phyloP scores from a whole-genome alignment of 441 rosid species.

The Breynia disticha region DNA sequence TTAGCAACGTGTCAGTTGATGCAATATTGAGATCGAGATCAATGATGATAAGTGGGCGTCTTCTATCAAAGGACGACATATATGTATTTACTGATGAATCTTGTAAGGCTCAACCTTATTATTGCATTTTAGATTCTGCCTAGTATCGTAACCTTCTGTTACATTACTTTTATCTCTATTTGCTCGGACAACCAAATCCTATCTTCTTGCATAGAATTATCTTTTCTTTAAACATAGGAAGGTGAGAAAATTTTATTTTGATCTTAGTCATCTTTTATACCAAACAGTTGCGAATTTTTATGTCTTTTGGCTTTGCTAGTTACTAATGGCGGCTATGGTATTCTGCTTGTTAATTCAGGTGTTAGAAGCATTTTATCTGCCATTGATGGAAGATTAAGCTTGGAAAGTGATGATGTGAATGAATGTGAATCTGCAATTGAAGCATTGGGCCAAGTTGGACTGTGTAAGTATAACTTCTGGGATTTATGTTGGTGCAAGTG shows the following conservation, averaged over 20 bases:
- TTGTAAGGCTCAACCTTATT: slow-evolving; percentile 33
- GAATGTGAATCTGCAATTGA: slow-evolving; percentile 78
- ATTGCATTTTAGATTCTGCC: neutral
- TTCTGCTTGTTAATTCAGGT: slow-evolving; percentile 36
- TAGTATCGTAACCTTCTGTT: neutral
- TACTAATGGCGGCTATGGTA: too few species aligned
- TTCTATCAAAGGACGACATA: slow-evolving; percentile 51
- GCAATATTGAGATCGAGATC: slow-evolving; percentile 64
- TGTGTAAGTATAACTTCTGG: slow-evolving; percentile 40
- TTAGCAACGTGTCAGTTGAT: slow-evolving; percentile 45
- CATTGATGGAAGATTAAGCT: slow-evolving; percentile 48
- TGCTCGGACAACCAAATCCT: neutral
- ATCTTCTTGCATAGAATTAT: too few species aligned
- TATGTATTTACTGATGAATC: slow-evolving; percentile 43
- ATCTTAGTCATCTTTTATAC: too few species aligned
- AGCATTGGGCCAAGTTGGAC: slow-evolving; percentile 79
- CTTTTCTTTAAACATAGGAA: too few species aligned
- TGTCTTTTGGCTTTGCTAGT: too few species aligned
- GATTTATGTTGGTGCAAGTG: neutral
- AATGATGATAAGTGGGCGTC: slow-evolving; percentile 71
- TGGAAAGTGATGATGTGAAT: slow-evolving; percentile 38
- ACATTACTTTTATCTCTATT: neutral
- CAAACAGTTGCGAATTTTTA: too few species aligned
- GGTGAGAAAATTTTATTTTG: too few species aligned
- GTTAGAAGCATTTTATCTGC: slow-evolving; percentile 50